Evolutionary conservation across 2,329 filamentous ascomycete genomes (phyloP).

Genomic region (Juglanconis oblonga): DNA sequence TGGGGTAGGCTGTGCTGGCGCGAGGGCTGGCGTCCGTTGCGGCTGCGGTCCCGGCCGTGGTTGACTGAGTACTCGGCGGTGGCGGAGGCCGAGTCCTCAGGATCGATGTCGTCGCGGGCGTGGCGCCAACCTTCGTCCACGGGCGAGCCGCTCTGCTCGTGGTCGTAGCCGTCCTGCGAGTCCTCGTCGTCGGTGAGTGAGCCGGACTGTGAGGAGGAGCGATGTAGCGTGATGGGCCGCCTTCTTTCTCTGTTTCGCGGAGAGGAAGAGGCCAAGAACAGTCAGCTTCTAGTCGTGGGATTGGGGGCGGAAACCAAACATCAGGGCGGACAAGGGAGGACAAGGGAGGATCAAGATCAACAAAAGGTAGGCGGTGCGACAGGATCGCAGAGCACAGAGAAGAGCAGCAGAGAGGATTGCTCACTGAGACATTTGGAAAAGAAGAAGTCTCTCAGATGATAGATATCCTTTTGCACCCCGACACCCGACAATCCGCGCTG

Average conservation of each 20-base stretch:
- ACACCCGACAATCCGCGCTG: no score
- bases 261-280: background rate
- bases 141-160: conserved; percentile 30
- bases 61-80: conserved; percentile 31
- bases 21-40: conserved; percentile 35
- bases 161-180: conserved; percentile 32
- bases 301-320: background rate
- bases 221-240: conserved; percentile 22
- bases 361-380: background rate
- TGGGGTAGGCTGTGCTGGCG: conserved; percentile 36
- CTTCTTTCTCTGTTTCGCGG: conserved; percentile 14
- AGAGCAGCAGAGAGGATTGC: conserved; percentile 25
- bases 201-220: conserved; percentile 29
- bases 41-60: conserved; percentile 25
- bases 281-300: conserved; percentile 3
- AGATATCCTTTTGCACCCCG: conserved; percentile 40
- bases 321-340: background rate
- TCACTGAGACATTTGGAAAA: conserved; percentile 32
- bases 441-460: conserved; percentile 22
- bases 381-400: background rate
- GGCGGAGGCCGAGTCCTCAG: conserved; percentile 57
- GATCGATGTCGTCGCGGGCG: conserved; percentile 50
- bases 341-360: background rate
- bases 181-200: conserved; percentile 38
- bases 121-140: conserved; percentile 34